phyloP scores from a whole-genome alignment of 164 flowering plant species.

The Aristolochia fimbriata region DNA sequence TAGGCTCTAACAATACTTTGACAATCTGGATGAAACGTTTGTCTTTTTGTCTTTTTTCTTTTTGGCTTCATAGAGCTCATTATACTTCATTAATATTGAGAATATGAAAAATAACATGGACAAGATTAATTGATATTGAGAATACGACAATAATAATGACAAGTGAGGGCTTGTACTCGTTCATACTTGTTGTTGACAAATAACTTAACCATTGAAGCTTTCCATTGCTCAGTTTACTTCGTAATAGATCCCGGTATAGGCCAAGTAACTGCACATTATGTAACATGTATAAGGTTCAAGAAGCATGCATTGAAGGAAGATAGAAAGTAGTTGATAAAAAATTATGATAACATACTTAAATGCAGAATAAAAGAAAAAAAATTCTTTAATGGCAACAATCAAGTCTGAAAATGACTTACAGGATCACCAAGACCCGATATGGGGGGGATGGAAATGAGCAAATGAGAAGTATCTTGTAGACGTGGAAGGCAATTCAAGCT shows the following conservation, averaged over 20 bases:
- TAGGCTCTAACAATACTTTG: no score
- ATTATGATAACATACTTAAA: not conserved
- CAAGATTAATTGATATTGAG: no score
- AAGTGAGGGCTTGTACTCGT: not conserved
- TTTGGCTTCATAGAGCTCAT: no score
- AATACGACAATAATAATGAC: not conserved
- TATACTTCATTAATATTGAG: no score
- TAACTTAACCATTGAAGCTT: conserved; percentile 73
- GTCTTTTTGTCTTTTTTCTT: no score
- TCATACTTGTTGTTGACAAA: conserved; percentile 81
- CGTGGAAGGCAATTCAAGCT: conserved; percentile 28
- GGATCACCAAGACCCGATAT: conserved; percentile 60
- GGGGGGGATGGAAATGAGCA: conserved; percentile 76
- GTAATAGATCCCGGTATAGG: conserved; percentile 30
- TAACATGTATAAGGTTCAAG: no score
- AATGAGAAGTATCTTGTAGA: conserved; percentile 49
- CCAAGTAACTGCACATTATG: not conserved
- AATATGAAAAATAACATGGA: no score
- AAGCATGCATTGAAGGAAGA: no score
- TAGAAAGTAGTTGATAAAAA: no score
- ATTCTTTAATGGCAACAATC: no score
- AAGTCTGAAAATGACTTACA: conserved; percentile 26
- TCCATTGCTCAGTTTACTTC: conserved; percentile 29
- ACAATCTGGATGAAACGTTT: no score
- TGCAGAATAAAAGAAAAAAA: no score